Base-by-base conservation (phyloP, 768 basidiomycete genomes). In the Suillus bovinus region DNA sequence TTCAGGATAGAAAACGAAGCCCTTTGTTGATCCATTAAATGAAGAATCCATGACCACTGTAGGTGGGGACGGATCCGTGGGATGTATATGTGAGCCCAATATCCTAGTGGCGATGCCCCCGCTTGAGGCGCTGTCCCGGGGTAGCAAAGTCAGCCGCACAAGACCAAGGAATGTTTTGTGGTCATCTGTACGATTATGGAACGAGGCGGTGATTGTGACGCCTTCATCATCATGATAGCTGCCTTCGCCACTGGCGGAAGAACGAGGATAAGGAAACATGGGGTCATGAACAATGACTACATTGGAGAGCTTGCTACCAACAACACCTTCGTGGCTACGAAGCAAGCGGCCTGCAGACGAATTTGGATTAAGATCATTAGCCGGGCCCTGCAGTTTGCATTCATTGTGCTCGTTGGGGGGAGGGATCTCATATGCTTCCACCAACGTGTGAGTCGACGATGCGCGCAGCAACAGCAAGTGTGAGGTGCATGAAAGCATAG, bases 1-100 rank as follows among this genome's bases (percentile, higher is more conserved):
- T 56, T 56, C 55, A 20, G 55, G 55, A 20, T 56, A 56, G 55
- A 56, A 56, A 29, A 56, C 55, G 38, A 56, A 39, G 55, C 55
- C 55, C 20, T 56, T 56, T 13, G 55, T 56, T 38, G 55, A 39
- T 13, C 55, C 55, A 7, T 39, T 39, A 38, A 56, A 56, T 29
- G 55, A 56, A 56, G 55, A 56, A 24, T 56, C 55, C 38, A 56
- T 56, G 38, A 56, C 38, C 9, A 56, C 55, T 39, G 55, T 56
- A n/a, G 55, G 55, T 27, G 55, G 55, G 7, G 55, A 39, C 1
- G 55, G 55, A 39, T 56, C 55, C 9, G 17, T 36, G 20, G 55
- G 39, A 27, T 56, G 55, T 6, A 56, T 56, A 29, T 56, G 24
- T 8, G 55, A 56, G 10, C 55, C 55, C 14, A 56, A 20, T 56